Conservation (phyloP, 1,139 yeast species). For the Geotrichum klebahnii region DNA sequence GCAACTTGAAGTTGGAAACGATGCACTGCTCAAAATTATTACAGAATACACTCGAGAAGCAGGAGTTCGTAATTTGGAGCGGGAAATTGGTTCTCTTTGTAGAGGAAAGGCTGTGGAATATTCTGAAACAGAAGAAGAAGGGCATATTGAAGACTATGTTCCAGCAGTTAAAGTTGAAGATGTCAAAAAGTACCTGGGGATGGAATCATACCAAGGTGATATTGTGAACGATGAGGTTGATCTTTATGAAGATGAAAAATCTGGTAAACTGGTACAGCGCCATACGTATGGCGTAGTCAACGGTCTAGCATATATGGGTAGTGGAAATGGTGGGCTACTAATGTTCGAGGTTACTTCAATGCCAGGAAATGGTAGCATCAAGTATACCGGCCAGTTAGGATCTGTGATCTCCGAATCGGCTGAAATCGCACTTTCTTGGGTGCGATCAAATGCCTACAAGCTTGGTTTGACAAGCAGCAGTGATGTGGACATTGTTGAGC, state of each 20-base stretch:
- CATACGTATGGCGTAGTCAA: conserved; percentile 72
- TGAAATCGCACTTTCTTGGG: conserved; percentile 70
- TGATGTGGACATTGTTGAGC: conserved; percentile 45
- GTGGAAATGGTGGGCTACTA: conserved; percentile 81
- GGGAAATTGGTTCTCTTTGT: conserved; percentile 68
- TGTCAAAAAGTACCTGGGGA: conserved; percentile 46
- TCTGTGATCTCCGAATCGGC: conserved; percentile 80
- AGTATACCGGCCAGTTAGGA: conserved; percentile 79
- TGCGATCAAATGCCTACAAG: conserved; percentile 54
- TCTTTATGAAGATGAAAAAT: conserved; percentile 27
- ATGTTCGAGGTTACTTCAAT: conserved; percentile 76
- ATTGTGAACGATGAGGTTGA: conserved; percentile 38
- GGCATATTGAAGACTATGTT: conserved; percentile 24
- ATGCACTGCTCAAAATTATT: conserved; percentile 58
- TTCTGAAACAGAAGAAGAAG: conserved; percentile 44
- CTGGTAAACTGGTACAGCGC: conserved; percentile 38
- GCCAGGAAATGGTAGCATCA: conserved; percentile 50
- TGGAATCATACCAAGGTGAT: conserved; percentile 42
- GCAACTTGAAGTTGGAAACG: conserved; percentile 41
- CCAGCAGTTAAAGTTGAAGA: conserved; percentile 33
- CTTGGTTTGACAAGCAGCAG: conserved; percentile 36
- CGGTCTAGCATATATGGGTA: conserved; percentile 83
- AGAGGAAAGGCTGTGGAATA: conserved; percentile 79
- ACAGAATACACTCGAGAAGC: conserved; percentile 78
- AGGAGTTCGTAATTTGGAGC: conserved; percentile 77